Conservation (phyloP, 345 rosid species). For the Ailanthus altissimus region DNA sequence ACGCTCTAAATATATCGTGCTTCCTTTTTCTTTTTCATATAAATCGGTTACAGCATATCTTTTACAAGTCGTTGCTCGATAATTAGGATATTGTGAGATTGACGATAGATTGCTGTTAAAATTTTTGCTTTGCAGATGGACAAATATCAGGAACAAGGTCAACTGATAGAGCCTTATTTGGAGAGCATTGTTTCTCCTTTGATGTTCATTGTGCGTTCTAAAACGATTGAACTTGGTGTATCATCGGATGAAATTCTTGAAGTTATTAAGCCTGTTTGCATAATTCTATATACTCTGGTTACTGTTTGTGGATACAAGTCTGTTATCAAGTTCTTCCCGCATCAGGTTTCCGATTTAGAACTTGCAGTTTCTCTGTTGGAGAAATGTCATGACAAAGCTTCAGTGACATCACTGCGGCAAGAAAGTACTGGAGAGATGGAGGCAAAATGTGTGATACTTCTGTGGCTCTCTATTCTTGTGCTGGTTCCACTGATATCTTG, state of each 20-base stretch:
- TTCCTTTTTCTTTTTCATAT: too few relatives aligned
- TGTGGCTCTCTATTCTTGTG: conserved; percentile 95
- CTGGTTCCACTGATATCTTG: conserved; percentile 89
- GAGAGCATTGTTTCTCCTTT: conserved; percentile 82
- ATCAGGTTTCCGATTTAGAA: conserved; percentile 89
- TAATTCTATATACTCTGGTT: conserved; percentile 74
- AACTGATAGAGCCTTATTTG: conserved; percentile 83
- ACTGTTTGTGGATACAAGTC: conserved; percentile 93
- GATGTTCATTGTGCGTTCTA: conserved; percentile 69
- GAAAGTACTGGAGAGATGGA: conserved; percentile 99
- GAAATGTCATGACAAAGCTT: conserved; percentile 65
- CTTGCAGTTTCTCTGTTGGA: conserved; percentile 84
- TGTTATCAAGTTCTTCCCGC: conserved; percentile 86
- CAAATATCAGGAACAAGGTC: conserved; percentile 91
- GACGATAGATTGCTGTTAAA: not conserved
- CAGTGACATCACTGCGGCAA: conserved; percentile 66
- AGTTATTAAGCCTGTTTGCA: conserved; percentile 75
- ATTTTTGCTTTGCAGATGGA: conserved; percentile 57
- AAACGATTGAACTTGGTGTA: conserved; percentile 49
- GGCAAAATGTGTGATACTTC: conserved; percentile 76
- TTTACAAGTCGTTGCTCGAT: not conserved
- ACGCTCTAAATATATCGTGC: not conserved
- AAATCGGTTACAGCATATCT: not conserved
- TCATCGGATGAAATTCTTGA: conserved; percentile 55
- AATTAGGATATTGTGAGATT: not conserved